Conservation (phyloP, 768 basidiomycete genomes). For the Auriscalpium orientale region DNA sequence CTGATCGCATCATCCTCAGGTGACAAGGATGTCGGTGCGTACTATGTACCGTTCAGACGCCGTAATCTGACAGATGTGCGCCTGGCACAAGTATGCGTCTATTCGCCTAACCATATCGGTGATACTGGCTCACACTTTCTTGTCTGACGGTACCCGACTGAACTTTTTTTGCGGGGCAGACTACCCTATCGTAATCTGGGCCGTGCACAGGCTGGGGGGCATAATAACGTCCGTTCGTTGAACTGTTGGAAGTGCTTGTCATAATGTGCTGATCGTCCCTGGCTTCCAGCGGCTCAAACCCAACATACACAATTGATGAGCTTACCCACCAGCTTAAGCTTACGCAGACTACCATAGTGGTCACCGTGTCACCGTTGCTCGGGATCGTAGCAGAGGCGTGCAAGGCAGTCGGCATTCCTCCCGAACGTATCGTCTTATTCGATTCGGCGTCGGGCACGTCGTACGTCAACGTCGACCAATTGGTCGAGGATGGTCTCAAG, state of each 20-base stretch:
- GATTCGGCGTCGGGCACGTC: slow-evolving; percentile 4
- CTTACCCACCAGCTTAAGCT: slow-evolving; percentile 45
- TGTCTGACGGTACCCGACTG: neutral
- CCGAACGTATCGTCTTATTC: slow-evolving; percentile 22
- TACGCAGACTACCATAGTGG: slow-evolving; percentile 15
- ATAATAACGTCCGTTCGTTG: slow-evolving; percentile 15
- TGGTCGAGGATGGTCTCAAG: slow-evolving; percentile 37
- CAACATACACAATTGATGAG: slow-evolving; percentile 49
- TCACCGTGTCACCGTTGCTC: slow-evolving; percentile 24
- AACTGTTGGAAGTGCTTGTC: neutral
- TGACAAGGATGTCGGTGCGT: slow-evolving; percentile 33
- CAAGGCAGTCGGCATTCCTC: slow-evolving; percentile 22
- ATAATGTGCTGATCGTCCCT: neutral
- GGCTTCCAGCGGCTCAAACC: slow-evolving; percentile 50
- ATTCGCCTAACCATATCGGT: slow-evolving; percentile 22
- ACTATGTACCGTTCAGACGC: too few species aligned
- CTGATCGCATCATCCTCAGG: slow-evolving; percentile 15
- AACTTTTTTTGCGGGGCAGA: neutral
- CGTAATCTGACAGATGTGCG: too few species aligned
- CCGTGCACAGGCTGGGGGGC: slow-evolving; percentile 17
- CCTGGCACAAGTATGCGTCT: slow-evolving; percentile 13
- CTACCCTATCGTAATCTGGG: slow-evolving; percentile 16
- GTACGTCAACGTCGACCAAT: slow-evolving; percentile 32
- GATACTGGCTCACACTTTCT: neutral
- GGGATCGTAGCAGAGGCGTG: slow-evolving; percentile 24